Evolutionary conservation across 257 asterid genomes (phyloP), one percentile per base, ranked within the genome.

Genomic region (Prunella vulgaris): DNA sequence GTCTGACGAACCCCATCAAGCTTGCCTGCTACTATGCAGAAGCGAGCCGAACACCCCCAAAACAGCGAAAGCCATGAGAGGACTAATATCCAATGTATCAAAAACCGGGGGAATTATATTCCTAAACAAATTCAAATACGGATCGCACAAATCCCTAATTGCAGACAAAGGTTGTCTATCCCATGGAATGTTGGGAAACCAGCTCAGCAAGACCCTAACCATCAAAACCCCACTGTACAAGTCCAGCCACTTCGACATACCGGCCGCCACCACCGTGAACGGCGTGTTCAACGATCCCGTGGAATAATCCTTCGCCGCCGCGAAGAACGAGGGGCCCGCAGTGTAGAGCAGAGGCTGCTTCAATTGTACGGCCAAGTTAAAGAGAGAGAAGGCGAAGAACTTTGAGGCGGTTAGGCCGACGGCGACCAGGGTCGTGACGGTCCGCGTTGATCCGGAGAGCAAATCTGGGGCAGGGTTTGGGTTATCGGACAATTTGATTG

Each of bases 171-270:
- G 99, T 83, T 90, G 99, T 62, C 86, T 78, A 6, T 90, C 99
- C 99, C 99, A 93, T 0, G 95, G 98, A 42, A 93, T 88, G 73
- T 93, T 93, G 4, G 98, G 98, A 53, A 93, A 93, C 98, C 98
- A 93, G 30, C 96, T 93, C 67, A 93, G 79, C 84, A 93, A 75
- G 74, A 86, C 95, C 76, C 98, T 72, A 63, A 93, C 90, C 96
- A 88, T 84, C 84, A 93, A 76, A 75, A 93, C 89, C 81, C 90
- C 92, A 32, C 93, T 84, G 78, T 93, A 93, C 38, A 93, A 76
- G 69, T 90, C 97, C 70, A 93, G 86, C 97, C 96, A 88, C 64
- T 88, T 93, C 40, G 88, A 85, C 92, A 90, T 85, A 13, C 98
- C 98, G 13, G 91, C 96, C 0, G 99, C 97, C 57, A 93, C 94